These are phyloP conservation scores for Meyerozyma guilliermondii DNA, from an alignment of 1,139 yeast genomes.

Conservation along the genomic window DNA sequence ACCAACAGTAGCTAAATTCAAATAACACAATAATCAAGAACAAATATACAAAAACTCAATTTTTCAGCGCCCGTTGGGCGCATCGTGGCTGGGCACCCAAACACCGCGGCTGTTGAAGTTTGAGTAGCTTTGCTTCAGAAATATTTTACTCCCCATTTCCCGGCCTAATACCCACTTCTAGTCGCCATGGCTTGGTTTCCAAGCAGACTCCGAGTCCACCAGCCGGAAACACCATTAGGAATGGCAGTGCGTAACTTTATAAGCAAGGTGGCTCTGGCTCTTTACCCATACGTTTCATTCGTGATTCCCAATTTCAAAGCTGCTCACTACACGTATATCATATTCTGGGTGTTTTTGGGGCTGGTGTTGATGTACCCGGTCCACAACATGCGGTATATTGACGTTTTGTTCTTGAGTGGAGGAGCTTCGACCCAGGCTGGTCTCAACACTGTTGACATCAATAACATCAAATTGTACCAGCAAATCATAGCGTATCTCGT, in stretches of 20 bases:
- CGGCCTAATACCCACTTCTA: neutral
- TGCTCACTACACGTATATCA: conserved; percentile 69
- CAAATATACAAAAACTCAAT: neutral
- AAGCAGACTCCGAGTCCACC: neutral
- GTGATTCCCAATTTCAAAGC: conserved; percentile 71
- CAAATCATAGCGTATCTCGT: conserved; percentile 62
- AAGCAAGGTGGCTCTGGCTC: conserved; percentile 16
- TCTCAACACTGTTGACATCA: conserved; percentile 69
- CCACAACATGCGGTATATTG: conserved; percentile 64
- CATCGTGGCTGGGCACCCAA: neutral
- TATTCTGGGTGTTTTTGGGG: conserved; percentile 50
- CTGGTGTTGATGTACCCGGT: conserved; percentile 75
- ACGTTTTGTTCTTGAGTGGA: conserved; percentile 68
- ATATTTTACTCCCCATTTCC: neutral
- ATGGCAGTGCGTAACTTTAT: conserved; percentile 19
- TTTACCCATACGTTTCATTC: conserved; percentile 44
- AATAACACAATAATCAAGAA: neutral
- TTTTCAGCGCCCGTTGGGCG: neutral
- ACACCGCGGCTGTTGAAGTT: neutral
- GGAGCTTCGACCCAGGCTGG: conserved; percentile 93
- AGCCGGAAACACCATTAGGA: conserved; percentile 10
- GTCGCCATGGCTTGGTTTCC: conserved; percentile 1
- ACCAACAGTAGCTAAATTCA: neutral
- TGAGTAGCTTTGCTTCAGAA: neutral
- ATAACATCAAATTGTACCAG: conserved; percentile 62